Evolutionary conservation across 495 filamentous ascomycete genomes (phyloP).

Genomic region (Talaromyces stipitatus): DNA sequence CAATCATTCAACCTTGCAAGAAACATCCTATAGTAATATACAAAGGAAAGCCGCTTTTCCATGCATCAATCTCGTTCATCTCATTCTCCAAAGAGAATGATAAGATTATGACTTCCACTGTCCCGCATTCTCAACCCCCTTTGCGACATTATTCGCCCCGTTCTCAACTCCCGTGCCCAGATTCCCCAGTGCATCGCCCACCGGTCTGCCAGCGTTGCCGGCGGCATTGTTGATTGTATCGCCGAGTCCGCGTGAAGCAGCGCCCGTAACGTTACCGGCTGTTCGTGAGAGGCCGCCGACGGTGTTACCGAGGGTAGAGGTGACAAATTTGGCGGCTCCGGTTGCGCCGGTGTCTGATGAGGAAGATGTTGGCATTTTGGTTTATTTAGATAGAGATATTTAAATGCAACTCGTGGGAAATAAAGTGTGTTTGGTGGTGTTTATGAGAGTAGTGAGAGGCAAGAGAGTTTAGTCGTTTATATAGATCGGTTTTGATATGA

Average conservation of each 20-base stretch:
- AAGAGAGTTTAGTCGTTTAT: too few species aligned
- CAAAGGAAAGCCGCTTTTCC: not conserved
- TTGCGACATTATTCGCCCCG: conserved; percentile 46
- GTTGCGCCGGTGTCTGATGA: conserved; percentile 29
- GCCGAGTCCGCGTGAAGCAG: conserved; percentile 55
- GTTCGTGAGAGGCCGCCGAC: conserved; percentile 59
- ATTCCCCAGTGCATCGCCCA: conserved; percentile 58
- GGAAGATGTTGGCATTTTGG: conserved; percentile 2
- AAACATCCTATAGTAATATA: not conserved
- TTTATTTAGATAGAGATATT: too few species aligned
- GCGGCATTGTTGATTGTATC: conserved; percentile 56
- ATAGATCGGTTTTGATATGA: not conserved
- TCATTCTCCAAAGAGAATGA: not conserved
- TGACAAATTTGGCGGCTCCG: conserved; percentile 38
- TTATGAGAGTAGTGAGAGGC: not conserved
- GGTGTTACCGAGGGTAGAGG: conserved; percentile 50
- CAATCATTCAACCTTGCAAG: not conserved
- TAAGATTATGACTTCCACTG: conserved; percentile 46
- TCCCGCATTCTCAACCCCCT: conserved; percentile 62
- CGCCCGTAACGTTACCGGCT: conserved; percentile 60
- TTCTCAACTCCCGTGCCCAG: conserved; percentile 53
- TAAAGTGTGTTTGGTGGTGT: not conserved
- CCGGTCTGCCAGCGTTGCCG: conserved; percentile 54
- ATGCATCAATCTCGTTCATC: not conserved
- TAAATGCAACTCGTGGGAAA: too few species aligned